A percentile compares a stretch with the other conserved stretches of the same genome.
phyloP scores from a whole-genome alignment of 106 monocot species.

The Agapanthus africanus region DNA sequence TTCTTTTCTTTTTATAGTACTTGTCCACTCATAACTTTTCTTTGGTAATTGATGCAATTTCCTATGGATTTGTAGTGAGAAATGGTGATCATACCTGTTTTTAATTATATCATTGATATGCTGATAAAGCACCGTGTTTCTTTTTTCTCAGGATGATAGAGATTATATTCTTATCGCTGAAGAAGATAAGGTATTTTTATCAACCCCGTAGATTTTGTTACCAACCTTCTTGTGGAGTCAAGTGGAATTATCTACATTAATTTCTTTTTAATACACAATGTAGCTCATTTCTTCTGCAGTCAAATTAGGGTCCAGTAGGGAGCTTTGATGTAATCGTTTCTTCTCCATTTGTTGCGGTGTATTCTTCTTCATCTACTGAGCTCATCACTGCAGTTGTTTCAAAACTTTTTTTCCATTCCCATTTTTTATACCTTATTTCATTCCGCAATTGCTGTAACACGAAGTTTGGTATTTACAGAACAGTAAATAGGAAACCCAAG shows the following conservation, averaged over 20 bases:
- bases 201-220: background rate
- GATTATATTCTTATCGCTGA: conserved; percentile 46
- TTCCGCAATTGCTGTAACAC: background rate
- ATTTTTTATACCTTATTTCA: no score
- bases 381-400: background rate
- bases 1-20: no score
- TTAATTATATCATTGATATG: no score
- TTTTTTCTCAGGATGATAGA: conserved; percentile 45
- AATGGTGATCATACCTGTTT: no score
- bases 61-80: no score
- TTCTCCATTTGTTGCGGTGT: background rate
- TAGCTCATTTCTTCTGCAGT: background rate
- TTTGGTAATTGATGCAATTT: no score
- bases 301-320: background rate
- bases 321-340: background rate
- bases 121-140: no score
- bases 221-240: no score
- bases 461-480: no score
- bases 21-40: no score
- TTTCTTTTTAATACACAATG: background rate
- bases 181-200: conserved; percentile 58
- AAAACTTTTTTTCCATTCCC: background rate
- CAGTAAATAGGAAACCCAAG: background rate
- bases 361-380: background rate
- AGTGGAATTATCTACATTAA: background rate